Conservation (phyloP, 1,139 yeast species). For the Pneumocystis oryctolagi region DNA sequence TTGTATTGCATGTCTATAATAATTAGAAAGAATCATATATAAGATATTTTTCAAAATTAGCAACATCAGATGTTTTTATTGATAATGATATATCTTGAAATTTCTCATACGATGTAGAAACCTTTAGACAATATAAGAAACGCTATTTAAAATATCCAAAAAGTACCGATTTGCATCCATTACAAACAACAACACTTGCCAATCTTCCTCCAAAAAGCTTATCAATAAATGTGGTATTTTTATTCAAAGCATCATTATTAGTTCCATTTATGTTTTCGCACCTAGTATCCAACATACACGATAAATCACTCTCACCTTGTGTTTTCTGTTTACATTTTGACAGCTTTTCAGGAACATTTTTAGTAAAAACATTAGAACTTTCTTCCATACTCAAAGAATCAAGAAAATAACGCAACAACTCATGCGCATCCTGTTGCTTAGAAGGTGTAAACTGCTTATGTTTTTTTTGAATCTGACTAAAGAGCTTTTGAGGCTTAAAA, state of each 20-base stretch:
- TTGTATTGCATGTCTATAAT: not conserved
- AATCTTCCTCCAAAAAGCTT: constrained; percentile 11
- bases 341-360: constrained; percentile 3
- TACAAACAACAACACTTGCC: constrained; percentile 13
- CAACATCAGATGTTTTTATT: constrained; percentile 1
- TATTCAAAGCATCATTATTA: not conserved
- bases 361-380: constrained; percentile 4
- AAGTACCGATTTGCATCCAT: constrained; percentile 9
- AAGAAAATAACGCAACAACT: constrained; percentile 9
- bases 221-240: constrained; percentile 2
- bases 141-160: not conserved
- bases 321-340: constrained; percentile 5
- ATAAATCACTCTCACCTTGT: not conserved
- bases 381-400: constrained; percentile 4
- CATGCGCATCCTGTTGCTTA: constrained; percentile 14
- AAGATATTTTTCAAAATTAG: not conserved
- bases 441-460: constrained; percentile 9
- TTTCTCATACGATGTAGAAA: constrained; percentile 10
- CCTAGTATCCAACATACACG: not conserved
- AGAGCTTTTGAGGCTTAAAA: constrained; percentile 7
- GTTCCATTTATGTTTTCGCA: not conserved
- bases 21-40: not conserved
- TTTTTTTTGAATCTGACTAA: constrained; percentile 7
- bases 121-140: not conserved
- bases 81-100: constrained; percentile 13